phyloP scores from a whole-genome alignment of 2,329 filamentous ascomycete species.

The Leptographium flavum region DNA sequence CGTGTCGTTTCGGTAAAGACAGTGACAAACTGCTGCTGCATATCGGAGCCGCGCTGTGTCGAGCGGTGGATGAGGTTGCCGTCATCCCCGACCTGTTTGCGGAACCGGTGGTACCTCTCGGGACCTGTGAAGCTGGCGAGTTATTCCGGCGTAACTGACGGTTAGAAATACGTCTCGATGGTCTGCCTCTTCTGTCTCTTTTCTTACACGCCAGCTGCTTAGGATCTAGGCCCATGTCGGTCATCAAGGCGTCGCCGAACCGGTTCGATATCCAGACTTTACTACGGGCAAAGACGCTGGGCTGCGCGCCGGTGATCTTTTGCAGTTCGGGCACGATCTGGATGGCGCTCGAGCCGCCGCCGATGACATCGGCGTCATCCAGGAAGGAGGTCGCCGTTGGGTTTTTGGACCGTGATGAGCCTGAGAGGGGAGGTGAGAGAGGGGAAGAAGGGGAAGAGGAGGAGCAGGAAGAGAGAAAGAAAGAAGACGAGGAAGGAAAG shows the following conservation, averaged over 20 bases:
- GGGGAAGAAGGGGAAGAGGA: no score
- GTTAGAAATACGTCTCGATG: no score
- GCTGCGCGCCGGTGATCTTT: slow-evolving; percentile 8
- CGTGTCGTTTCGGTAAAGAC: not conserved
- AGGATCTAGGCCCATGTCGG: slow-evolving; percentile 21
- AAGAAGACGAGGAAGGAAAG: no score
- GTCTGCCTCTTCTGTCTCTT: not conserved
- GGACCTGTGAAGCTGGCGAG: not conserved
- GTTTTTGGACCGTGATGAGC: no score
- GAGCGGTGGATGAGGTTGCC: not conserved
- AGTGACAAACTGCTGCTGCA: not conserved
- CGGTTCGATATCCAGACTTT: slow-evolving; percentile 16
- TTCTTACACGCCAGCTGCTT: slow-evolving; percentile 23
- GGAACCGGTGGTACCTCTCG: not conserved
- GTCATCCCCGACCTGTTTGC: not conserved
- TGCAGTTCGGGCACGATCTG: slow-evolving; percentile 17
- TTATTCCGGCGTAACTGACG: not conserved
- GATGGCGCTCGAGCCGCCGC: slow-evolving; percentile 17
- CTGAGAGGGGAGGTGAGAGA: no score
- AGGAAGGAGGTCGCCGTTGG: no score
- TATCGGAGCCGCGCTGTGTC: not conserved
- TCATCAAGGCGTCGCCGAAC: slow-evolving; percentile 24
- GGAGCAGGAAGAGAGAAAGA: no score
- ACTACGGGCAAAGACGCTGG: slow-evolving; percentile 7
- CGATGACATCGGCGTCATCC: slow-evolving; percentile 20